Conservation (phyloP, 2,329 filamentous ascomycete genomes). For the Penicillium sp. region DNA sequence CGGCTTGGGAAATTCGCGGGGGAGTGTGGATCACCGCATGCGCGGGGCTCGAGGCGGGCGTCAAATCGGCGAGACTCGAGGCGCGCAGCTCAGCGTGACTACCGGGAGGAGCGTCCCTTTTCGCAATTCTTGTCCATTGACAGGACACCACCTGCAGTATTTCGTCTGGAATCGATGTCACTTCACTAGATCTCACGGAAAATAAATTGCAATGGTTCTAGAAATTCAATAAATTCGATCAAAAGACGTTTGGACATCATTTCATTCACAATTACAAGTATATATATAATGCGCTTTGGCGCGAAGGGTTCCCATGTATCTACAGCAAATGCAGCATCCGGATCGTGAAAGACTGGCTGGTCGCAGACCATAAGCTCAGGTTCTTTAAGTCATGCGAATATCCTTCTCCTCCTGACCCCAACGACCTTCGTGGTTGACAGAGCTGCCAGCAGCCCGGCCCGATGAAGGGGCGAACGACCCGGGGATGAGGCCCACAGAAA, state of each 20-base stretch:
- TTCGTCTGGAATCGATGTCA: too few species aligned
- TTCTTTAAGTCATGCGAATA: conserved; percentile 28
- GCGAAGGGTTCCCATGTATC: conserved; percentile 13
- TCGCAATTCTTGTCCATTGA: not conserved
- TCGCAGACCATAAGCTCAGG: conserved; percentile 10
- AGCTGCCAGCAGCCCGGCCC: conserved; percentile 18
- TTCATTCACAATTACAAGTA: conserved; percentile 16
- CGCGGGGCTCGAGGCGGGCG: conserved; percentile 12
- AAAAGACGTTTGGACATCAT: conserved; percentile 6
- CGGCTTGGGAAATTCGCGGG: not conserved
- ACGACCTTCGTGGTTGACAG: conserved; percentile 20
- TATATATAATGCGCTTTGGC: conserved; percentile 5
- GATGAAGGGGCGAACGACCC: conserved; percentile 38
- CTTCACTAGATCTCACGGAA: too few species aligned
- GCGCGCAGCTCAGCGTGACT: too few species aligned
- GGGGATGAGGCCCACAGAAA: too few species aligned
- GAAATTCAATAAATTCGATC: not conserved
- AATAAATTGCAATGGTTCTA: not conserved
- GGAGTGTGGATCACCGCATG: conserved; percentile 3
- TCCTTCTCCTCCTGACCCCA: conserved; percentile 33
- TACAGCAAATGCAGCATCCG: conserved; percentile 13
- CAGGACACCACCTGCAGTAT: too few species aligned
- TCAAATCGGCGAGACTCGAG: not conserved
- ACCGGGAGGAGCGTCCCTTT: too few species aligned
- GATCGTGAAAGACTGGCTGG: not conserved